A percentile compares a stretch with the other conserved stretches of the same genome.
Conservation (phyloP, 345 rosid genomes). For the Linum usitatissimum region DNA sequence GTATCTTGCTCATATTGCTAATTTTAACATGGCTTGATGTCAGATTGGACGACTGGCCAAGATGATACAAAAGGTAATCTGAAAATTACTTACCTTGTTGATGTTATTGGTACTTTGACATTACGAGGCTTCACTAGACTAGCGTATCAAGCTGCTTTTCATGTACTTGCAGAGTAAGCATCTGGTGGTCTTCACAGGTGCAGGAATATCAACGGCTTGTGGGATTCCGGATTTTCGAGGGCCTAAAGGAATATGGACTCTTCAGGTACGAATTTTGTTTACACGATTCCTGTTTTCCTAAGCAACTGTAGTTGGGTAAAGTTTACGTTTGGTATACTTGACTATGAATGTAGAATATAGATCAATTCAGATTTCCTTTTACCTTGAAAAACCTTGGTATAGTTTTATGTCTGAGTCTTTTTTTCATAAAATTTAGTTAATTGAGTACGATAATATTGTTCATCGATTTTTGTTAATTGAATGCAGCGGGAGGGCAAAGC, state of each 20-base stretch:
- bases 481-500: constrained; percentile 81
- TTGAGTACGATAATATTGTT: too few species aligned
- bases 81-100: background rate
- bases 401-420: too few species aligned
- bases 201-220: constrained; percentile 96
- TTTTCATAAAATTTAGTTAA: too few species aligned
- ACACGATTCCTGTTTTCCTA: background rate
- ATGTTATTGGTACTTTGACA: background rate
- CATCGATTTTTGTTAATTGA: constrained; percentile 1
- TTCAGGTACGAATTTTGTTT: constrained; percentile 50
- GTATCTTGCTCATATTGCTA: background rate
- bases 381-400: too few species aligned
- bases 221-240: constrained; percentile 98
- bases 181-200: constrained; percentile 95
- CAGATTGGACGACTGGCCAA: constrained; percentile 23
- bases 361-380: background rate
- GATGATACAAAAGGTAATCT: constrained; percentile 25
- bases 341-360: background rate
- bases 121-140: background rate
- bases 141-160: background rate
- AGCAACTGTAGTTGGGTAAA: background rate
- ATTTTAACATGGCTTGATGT: constrained; percentile 8
- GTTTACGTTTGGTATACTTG: background rate
- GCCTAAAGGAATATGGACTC: constrained; percentile 95
- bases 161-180: constrained; percentile 86